Evolutionary conservation across 352 stramenopile genomes (phyloP), one percentile per base, ranked within the genome.

Genomic region (Phytopythium kandeliae): DNA sequence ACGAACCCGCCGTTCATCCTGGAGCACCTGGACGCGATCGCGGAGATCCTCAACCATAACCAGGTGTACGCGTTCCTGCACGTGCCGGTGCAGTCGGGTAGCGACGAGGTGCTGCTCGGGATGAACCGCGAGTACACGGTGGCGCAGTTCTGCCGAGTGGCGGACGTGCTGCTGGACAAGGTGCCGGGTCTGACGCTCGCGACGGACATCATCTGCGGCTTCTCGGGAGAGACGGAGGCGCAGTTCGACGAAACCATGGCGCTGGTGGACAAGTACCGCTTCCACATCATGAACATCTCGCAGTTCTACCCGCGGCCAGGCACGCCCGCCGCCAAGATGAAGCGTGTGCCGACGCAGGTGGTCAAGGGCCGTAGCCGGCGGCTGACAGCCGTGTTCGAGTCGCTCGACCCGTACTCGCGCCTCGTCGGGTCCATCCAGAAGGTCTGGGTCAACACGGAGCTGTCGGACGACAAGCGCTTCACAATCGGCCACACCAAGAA

Each of bases 161-260:
- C 68, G 4, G 85, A 97, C 54, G 64, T 77, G 33, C 60, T 97
- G 21, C 48, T 91, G 8, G 68, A 68, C 6, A 74, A 88, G 38
- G 87, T 96, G 9, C 79, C 83, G 1, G 63, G 67, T 25, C 51
- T 97, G 28, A 96, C 87, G 21, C 67, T 97, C 30, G 89, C 89
- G 11, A 97, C 90, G 2, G 90, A 97, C 62, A 96, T 97, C 51
- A 97, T 97, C 55, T 97, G 90, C 35, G 90, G 90, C 25, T 97
- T 97, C 57, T 85, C 88, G 10, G 71, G 72, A 13, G 90, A 97
- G 67, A 96, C 76, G 0, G 86, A 97, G 37, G 72, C 78, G 31
- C 73, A 97, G 37, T 97, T 96, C 55, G 71, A 90, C 34, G 67
- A 90, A 57, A 97, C 89, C 8, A 87, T 97, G 72, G 58, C 65